Percentiles rank a stretch among this genome's conserved stretches.
phyloP scores from a whole-genome alignment of 75 land plant species.

The Pinus albicaulis region DNA sequence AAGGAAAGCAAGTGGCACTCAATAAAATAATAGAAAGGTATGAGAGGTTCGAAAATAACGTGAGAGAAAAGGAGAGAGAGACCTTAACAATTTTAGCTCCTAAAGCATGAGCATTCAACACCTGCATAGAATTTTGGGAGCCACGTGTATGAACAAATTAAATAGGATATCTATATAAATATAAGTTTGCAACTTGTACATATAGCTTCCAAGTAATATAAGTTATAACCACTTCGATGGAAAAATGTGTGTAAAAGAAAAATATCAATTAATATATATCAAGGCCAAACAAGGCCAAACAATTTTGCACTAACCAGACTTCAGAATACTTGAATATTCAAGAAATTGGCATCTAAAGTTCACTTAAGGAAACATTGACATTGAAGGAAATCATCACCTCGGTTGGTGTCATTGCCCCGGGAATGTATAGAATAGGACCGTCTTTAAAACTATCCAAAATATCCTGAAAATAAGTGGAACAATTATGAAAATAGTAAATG shows the following conservation, averaged over 20 bases:
- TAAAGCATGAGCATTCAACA: slow-evolving; percentile 57
- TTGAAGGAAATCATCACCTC: slow-evolving; percentile 44
- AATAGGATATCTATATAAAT: background rate
- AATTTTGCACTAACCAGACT: background rate
- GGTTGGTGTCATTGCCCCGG: slow-evolving; percentile 94
- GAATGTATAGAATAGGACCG: slow-evolving; percentile 58
- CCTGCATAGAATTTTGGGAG: slow-evolving; percentile 30
- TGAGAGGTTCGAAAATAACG: background rate
- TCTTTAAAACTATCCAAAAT: slow-evolving; percentile 30
- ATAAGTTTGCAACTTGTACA: background rate
- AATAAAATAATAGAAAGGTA: background rate
- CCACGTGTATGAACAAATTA: background rate
- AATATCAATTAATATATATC: background rate
- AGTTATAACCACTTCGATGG: background rate
- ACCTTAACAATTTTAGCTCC: slow-evolving; percentile 88
- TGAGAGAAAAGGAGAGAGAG: background rate
- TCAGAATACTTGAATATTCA: background rate
- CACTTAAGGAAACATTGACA: background rate
- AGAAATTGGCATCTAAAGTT: background rate
- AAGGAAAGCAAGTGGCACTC: background rate
- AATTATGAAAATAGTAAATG: background rate
- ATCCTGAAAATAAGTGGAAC: slow-evolving; percentile 31
- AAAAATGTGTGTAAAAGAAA: background rate
- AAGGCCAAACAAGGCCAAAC: background rate
- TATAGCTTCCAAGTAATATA: background rate